Conservation (phyloP, 2,329 filamentous ascomycete species). For the Hymenoscyphus fraxineus region DNA sequence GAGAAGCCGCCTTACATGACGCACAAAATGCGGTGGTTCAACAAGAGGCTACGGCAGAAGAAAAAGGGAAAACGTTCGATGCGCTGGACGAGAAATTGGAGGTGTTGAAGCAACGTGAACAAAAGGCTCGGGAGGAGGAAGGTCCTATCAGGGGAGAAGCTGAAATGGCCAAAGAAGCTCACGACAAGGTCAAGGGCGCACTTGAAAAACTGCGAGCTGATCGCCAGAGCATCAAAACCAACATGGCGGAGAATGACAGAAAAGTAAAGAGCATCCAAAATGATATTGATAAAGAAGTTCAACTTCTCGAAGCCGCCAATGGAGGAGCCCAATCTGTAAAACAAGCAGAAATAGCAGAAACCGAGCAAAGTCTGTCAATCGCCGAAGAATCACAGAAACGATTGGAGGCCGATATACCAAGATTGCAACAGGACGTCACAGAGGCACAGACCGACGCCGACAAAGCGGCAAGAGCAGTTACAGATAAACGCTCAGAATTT, state of each 20-base stretch:
- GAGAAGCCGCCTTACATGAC: conserved; percentile 36
- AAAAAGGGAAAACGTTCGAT: conserved; percentile 41
- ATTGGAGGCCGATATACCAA: conserved; percentile 39
- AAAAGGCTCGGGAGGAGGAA: conserved; percentile 31
- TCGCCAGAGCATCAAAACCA: conserved; percentile 61
- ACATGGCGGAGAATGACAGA: conserved; percentile 51
- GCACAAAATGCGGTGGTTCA: conserved; percentile 38
- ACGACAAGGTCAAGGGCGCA: conserved; percentile 50
- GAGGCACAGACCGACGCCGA: conserved; percentile 34
- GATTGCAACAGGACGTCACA: conserved; percentile 35
- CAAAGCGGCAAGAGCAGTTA: conserved; percentile 35
- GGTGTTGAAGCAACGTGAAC: conserved; percentile 28
- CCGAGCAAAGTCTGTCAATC: conserved; percentile 47
- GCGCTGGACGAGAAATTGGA: conserved; percentile 36
- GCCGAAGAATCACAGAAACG: conserved; percentile 42
- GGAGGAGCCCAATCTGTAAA: conserved; percentile 66
- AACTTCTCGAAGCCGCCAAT: conserved; percentile 62
- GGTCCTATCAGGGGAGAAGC: conserved; percentile 45
- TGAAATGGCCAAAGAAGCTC: conserved; percentile 47
- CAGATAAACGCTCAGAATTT: conserved; percentile 52
- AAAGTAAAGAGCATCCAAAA: conserved; percentile 44
- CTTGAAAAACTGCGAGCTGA: conserved; percentile 54
- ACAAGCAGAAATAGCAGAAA: conserved; percentile 54
- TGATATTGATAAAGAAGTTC: conserved; percentile 53
- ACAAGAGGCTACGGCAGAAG: conserved; percentile 45